These are phyloP conservation scores for Alloteropsis semialata DNA, from an alignment of 176 grass and related monocot genomes.

Conservation along the genomic window DNA sequence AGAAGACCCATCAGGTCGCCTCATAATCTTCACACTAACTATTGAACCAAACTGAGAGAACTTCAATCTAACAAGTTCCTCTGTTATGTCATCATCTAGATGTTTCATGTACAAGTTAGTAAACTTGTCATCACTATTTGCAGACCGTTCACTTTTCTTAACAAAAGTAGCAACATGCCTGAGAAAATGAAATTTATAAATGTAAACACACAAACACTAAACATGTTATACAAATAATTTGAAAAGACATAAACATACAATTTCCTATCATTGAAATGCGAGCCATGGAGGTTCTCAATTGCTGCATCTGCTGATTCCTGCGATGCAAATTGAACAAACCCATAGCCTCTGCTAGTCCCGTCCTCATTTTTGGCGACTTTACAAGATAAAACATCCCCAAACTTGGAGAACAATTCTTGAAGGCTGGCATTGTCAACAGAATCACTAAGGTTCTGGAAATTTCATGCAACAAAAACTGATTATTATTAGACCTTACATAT, in stretches of 20 bases:
- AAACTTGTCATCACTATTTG: slow-evolving; percentile 53
- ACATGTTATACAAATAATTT: not conserved
- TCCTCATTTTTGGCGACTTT: slow-evolving; percentile 66
- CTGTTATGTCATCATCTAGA: slow-evolving; percentile 74
- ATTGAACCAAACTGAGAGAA: slow-evolving; percentile 71
- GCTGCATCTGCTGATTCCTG: slow-evolving; percentile 53
- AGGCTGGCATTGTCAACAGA: slow-evolving; percentile 46
- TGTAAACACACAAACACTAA: not conserved
- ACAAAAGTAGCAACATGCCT: slow-evolving; percentile 75
- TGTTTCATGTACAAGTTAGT: slow-evolving; percentile 96
- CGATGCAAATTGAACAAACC: slow-evolving; percentile 73
- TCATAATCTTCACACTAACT: slow-evolving; percentile 62
- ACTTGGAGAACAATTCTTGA: slow-evolving; percentile 67
- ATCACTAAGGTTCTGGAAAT: slow-evolving; percentile 60
- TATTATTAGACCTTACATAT: not conserved
- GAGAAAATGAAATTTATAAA: not conserved
- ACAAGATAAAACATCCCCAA: slow-evolving; percentile 74
- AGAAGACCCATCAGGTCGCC: slow-evolving; percentile 57
- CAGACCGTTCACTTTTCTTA: slow-evolving; percentile 57
- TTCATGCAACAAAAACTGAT: not conserved
- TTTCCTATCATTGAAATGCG: slow-evolving; percentile 35
- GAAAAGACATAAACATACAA: slow-evolving; percentile 41
- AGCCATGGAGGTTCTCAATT: slow-evolving; percentile 62
- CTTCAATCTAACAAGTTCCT: slow-evolving; percentile 68
- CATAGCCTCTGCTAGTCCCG: slow-evolving; percentile 62